Evolutionary conservation across 306 rosid species (phyloP).

Genomic region (Citrullus amarus): DNA sequence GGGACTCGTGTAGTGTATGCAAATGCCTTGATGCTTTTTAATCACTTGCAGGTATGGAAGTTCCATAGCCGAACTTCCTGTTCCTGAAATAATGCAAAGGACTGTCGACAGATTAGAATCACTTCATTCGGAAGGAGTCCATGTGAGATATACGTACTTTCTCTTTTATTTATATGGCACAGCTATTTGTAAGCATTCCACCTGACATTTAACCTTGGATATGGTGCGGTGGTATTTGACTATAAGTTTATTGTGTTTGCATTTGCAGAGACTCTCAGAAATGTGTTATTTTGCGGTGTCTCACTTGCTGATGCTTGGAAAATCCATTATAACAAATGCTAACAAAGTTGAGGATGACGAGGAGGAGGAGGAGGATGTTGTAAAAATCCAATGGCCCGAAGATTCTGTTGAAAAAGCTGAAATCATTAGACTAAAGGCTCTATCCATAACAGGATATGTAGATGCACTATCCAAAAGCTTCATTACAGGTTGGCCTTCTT

Average conservation of each 20-base stretch:
- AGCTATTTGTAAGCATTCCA: not conserved
- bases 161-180: not conserved
- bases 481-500: constrained; percentile 45
- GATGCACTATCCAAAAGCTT: constrained; percentile 85
- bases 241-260: constrained; percentile 8
- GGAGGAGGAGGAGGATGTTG: constrained; percentile 29
- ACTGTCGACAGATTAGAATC: constrained; percentile 75
- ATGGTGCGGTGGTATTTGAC: not conserved
- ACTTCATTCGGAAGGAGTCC: constrained; percentile 93
- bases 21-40: not conserved
- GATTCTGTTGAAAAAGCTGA: constrained; percentile 76
- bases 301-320: constrained; percentile 65
- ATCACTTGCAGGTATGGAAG: constrained; percentile 59
- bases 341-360: constrained; percentile 52
- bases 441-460: constrained; percentile 59
- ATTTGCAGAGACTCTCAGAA: constrained; percentile 88
- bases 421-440: constrained; percentile 70
- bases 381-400: constrained; percentile 77
- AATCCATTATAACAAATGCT: constrained; percentile 63
- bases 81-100: constrained; percentile 71
- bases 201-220: not conserved
- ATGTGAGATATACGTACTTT: constrained; percentile 28
- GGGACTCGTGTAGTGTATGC: not conserved
- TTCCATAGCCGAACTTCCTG: constrained; percentile 63
- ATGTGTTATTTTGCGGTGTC: constrained; percentile 85